These are phyloP conservation scores for Telfairia occidentalis DNA, from an alignment of 331 rosid genomes.

Conservation along the genomic window DNA sequence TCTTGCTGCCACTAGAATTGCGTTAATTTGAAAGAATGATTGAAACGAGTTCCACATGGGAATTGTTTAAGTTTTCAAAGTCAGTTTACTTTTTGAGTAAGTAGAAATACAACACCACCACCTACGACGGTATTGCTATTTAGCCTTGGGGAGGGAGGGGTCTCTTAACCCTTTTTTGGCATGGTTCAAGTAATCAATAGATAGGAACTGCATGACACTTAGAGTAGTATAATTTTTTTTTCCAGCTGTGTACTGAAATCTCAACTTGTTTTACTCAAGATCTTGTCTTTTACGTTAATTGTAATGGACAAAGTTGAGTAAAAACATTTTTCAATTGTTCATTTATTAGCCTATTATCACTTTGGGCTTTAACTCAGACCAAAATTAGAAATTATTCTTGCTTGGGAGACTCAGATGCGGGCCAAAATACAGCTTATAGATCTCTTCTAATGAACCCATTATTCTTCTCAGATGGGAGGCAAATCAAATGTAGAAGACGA, in stretches of 20 bases:
- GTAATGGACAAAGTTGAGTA: too few species aligned
- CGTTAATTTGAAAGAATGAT: background rate
- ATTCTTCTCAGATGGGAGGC: constrained; percentile 63
- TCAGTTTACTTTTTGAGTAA: background rate
- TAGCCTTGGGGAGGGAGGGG: background rate
- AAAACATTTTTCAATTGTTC: too few species aligned
- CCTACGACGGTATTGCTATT: background rate
- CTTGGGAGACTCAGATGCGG: background rate
- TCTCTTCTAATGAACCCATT: background rate
- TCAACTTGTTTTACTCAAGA: background rate
- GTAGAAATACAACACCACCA: background rate
- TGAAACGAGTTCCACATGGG: background rate
- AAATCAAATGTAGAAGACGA: constrained; percentile 49
- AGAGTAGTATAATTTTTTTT: too few species aligned
- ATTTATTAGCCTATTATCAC: background rate
- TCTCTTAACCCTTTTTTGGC: background rate
- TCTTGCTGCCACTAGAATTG: background rate
- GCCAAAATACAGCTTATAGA: background rate
- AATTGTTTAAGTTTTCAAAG: background rate
- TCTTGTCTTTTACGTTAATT: background rate
- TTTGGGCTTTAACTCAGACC: background rate
- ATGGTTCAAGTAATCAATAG: background rate
- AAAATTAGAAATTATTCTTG: background rate
- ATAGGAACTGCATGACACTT: background rate
- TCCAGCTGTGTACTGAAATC: background rate